A percentile compares a stretch with the other conserved stretches of the same genome.
Evolutionary conservation across 371 early-diverging fungal species (phyloP).

Genomic region (Phascolomyces articulosus): DNA sequence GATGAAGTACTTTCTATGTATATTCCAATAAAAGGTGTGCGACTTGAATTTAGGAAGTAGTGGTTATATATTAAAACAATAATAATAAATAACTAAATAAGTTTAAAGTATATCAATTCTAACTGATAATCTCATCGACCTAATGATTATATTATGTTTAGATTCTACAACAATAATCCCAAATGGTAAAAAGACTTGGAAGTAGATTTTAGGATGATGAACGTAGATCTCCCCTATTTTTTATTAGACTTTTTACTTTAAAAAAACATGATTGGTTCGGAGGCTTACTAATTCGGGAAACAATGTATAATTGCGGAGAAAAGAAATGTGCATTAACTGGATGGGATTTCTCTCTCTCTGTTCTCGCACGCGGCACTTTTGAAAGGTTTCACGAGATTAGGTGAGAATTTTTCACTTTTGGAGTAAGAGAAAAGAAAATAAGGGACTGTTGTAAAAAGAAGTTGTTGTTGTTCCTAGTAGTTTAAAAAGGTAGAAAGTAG

Average conservation of each 20-base stretch:
- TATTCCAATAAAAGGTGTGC: too few species aligned
- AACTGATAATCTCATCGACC: background rate
- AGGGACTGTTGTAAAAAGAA: too few species aligned
- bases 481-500: too few species aligned
- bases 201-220: background rate
- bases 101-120: too few species aligned
- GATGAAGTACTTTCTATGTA: too few species aligned
- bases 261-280: background rate
- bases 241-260: background rate
- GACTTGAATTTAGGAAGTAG: too few species aligned
- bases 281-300: background rate
- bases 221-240: background rate
- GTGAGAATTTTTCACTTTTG: background rate
- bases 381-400: background rate
- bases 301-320: background rate
- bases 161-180: background rate
- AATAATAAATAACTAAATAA: too few species aligned
- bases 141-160: background rate
- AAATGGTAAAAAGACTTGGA: too few species aligned
- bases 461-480: too few species aligned
- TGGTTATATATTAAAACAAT: too few species aligned
- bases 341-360: too few species aligned
- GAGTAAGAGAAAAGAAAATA: background rate
- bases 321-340: background rate
- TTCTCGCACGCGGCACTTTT: constrained; percentile 5